These are phyloP conservation scores for Trichoderma afroharzianum DNA, from an alignment of 2,329 filamentous ascomycete species.

Conservation along the genomic window DNA sequence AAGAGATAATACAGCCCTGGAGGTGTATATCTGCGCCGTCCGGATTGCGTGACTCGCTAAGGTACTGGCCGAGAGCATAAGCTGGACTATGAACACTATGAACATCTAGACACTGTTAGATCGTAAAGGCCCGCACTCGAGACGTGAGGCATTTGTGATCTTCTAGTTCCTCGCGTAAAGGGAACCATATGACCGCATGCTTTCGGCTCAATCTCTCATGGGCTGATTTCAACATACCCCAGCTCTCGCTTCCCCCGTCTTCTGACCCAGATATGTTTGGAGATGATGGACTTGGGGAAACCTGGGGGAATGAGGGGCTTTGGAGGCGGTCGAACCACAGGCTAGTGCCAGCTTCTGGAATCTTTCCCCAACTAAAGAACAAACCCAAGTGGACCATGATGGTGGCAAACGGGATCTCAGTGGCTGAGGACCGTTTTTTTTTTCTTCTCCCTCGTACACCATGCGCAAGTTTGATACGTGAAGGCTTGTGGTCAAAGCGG, in stretches of 20 bases:
- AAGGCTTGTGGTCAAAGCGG: background rate
- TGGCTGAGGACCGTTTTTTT: background rate
- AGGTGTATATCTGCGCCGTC: background rate
- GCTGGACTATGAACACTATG: background rate
- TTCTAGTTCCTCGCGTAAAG: background rate
- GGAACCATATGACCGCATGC: background rate
- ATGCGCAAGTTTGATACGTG: background rate
- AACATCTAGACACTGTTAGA: background rate
- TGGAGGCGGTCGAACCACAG: background rate
- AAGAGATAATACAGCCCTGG: background rate
- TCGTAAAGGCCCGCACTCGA: background rate
- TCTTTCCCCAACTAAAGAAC: background rate
- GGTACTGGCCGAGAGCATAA: background rate
- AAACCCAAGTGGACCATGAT: background rate
- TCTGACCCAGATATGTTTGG: background rate
- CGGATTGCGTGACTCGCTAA: background rate
- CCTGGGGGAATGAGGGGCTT: background rate
- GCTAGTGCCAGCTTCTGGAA: slow-evolving; percentile 7
- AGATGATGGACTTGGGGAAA: slow-evolving; percentile 1
- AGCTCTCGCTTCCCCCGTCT: background rate
- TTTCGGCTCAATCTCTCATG: background rate
- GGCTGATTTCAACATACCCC: background rate
- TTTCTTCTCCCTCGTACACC: background rate
- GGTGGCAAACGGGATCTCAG: background rate
- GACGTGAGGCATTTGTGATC: background rate